These are phyloP conservation scores for Aspergillus wentii DNA, from an alignment of 495 filamentous ascomycete species.

Conservation along the genomic window DNA sequence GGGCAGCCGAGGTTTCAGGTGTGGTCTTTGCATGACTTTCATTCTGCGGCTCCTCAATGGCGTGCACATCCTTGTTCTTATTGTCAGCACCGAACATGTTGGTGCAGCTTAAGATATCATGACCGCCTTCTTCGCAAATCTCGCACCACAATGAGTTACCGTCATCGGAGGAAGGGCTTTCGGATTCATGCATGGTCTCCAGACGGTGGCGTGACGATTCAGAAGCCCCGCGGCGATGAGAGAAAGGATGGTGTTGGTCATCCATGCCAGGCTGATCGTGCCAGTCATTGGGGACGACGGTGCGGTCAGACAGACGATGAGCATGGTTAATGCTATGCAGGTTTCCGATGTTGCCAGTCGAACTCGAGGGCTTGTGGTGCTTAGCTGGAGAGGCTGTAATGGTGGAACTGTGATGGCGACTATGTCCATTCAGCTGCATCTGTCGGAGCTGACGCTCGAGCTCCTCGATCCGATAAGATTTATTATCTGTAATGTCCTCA, in stretches of 20 bases:
- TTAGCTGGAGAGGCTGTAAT: constrained; percentile 30
- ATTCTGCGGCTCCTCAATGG: constrained; percentile 10
- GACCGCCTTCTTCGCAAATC: constrained; percentile 88
- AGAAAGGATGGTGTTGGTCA: constrained; percentile 23
- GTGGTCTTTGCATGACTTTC: constrained; percentile 15
- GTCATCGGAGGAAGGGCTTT: constrained; percentile 65
- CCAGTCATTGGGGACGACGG: constrained; percentile 42
- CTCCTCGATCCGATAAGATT: constrained; percentile 76
- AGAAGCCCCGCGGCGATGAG: constrained; percentile 23
- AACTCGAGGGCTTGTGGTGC: constrained; percentile 34
- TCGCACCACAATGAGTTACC: constrained; percentile 87
- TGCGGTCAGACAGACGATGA: constrained; percentile 43
- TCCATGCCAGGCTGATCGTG: constrained; percentile 30
- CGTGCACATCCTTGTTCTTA: constrained; percentile 17
- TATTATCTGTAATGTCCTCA: constrained; percentile 62
- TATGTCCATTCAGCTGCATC: constrained; percentile 33
- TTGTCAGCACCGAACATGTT: constrained; percentile 65
- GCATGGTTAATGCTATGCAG: constrained; percentile 24
- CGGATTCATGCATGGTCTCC: constrained; percentile 65
- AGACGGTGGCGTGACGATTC: constrained; percentile 33
- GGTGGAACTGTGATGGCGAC: constrained; percentile 37
- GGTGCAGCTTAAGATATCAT: constrained; percentile 90
- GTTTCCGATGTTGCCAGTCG: constrained; percentile 25
- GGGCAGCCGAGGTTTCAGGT: constrained; percentile 11
- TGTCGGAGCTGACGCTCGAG: constrained; percentile 81